Evolutionary conservation across 139 green algal species (phyloP), one percentile per base, ranked within the genome.

Genomic region (Raphidocelis subcapitata): DNA sequence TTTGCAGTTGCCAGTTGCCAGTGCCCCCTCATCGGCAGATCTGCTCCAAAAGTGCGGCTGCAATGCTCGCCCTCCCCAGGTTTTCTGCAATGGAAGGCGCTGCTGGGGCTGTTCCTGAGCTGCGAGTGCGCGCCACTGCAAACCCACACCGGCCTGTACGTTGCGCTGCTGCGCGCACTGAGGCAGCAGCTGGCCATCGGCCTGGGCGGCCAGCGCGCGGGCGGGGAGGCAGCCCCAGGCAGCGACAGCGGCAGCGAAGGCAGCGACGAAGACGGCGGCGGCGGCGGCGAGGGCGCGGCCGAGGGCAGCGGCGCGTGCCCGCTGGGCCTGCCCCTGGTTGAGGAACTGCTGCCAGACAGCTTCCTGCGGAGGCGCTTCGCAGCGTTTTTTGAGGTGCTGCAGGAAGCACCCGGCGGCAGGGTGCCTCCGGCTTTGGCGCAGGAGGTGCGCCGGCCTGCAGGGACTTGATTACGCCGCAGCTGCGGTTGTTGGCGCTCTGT

Each of bases 21-120:
- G 16, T 44, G 20, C 20, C 60, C 18, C 16, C 4, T 63, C 36
- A 49, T 21, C 4, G 1, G 61, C 20, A 62, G 24, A 26, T 23
- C 35, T 32, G 24, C 24, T 52, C 26, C 10, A 3, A 32, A 56
- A 28, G 5, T 64, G 29, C n/a, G 32, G 21, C 15, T 52, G n/a
- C 31, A 36, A 2, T 33, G 21, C 28, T 12, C 23, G 8, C 73
- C 63, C 8, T 14, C 16, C 65, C 52, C 70, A 76, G 81, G 84
- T 16, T 91, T 89, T 76, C 61, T 75, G 54, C 91, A 96, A 76
- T 96, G 91, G 91, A 91, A 91, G 71, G 67, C 76, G 24, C 76
- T 95, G 24, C 44, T 96, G 37, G 65, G 78, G 26, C 77, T 96
- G 57, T 37, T 93, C 62, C 81, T 96, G 16, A 68, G 77, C 37